Percentiles rank a stretch among this genome's conserved stretches.
These are phyloP conservation scores for Eimeria zaria DNA, from an alignment of 169 alveolate genomes.

Conservation along the genomic window DNA sequence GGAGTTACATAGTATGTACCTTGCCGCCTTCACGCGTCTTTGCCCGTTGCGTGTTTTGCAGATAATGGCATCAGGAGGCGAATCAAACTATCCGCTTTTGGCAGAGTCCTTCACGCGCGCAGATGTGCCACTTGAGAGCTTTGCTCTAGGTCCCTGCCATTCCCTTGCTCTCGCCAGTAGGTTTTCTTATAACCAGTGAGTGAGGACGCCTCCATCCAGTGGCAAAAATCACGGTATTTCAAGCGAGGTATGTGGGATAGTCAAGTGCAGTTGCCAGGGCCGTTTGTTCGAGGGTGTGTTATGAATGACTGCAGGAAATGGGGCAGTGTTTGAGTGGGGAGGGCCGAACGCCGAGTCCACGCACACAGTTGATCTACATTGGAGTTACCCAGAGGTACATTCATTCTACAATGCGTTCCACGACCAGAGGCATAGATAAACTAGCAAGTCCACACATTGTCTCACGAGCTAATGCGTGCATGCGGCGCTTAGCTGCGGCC, in stretches of 20 bases:
- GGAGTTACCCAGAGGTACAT: constrained; percentile 43
- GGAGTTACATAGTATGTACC: background rate
- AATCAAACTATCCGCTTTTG: constrained; percentile 45
- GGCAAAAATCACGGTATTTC: background rate
- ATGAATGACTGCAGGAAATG: background rate
- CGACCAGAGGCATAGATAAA: background rate
- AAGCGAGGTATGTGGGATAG: background rate
- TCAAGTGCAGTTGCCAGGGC: background rate
- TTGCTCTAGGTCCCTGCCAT: constrained; percentile 36
- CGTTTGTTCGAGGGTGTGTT: background rate
- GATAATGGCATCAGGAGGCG: constrained; percentile 67
- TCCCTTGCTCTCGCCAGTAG: constrained; percentile 61
- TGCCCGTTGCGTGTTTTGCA: background rate
- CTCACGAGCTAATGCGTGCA: background rate
- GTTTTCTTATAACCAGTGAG: background rate
- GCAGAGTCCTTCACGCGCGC: constrained; percentile 42
- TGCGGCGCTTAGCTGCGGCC: background rate
- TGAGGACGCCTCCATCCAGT: background rate
- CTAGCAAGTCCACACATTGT: background rate
- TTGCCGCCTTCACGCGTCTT: background rate
- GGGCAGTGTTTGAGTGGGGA: constrained; percentile 72
- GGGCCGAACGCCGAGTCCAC: constrained; percentile 35
- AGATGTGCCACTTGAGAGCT: constrained; percentile 35
- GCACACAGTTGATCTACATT: constrained; percentile 35
- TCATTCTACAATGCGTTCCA: background rate